These are phyloP conservation scores for Lithospermum erythrorhizon DNA, from an alignment of 257 asterid species.

Conservation along the genomic window DNA sequence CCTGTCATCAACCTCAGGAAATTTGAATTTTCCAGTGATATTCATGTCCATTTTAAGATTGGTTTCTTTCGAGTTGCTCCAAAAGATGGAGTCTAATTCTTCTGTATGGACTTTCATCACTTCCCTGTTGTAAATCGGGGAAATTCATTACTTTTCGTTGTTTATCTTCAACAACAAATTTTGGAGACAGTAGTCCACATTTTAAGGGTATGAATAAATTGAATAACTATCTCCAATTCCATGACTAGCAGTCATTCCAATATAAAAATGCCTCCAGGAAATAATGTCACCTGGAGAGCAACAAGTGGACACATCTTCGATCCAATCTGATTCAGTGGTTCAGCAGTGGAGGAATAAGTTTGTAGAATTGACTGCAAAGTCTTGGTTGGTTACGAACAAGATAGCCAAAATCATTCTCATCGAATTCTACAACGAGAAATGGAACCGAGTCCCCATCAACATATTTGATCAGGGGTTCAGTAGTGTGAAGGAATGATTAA, in stretches of 20 bases:
- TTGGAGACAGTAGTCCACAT: background rate
- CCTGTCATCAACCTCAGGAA: background rate
- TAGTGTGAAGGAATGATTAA: background rate
- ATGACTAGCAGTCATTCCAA: background rate
- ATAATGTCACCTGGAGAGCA: slow-evolving; percentile 2
- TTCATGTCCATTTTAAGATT: background rate
- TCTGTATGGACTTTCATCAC: background rate
- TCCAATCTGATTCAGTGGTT: background rate
- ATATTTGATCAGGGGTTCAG: background rate
- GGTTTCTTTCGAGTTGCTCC: background rate
- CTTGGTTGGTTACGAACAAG: background rate
- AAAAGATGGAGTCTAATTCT: background rate
- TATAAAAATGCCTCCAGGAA: too few species aligned
- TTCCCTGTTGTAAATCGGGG: background rate
- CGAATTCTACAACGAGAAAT: background rate
- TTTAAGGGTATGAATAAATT: background rate
- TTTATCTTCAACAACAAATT: background rate
- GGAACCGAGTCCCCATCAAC: background rate
- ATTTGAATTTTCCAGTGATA: background rate
- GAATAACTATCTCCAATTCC: background rate
- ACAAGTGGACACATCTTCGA: background rate
- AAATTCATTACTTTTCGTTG: background rate
- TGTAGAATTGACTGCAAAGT: background rate
- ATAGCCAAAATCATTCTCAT: background rate
- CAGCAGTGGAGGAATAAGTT: background rate